Evolutionary conservation across 2,329 filamentous ascomycete species (phyloP).

Genomic region (Beauveria rudraprayagi): DNA sequence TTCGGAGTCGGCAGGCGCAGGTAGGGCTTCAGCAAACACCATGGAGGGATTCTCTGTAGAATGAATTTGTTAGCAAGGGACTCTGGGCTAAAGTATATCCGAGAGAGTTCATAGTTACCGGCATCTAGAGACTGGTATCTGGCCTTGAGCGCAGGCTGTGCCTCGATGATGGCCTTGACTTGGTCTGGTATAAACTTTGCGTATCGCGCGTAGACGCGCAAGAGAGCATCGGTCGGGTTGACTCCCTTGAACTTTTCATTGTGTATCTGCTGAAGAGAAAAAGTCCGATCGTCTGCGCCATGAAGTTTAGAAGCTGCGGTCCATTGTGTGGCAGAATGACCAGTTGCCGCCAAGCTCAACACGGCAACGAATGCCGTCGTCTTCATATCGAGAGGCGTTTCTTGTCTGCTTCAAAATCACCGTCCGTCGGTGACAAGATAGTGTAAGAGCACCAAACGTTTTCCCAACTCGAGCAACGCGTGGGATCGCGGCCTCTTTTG

Average conservation of each 20-base stretch:
- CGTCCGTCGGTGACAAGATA: too few species aligned
- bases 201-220: conserved; percentile 31
- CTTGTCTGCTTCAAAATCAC: not conserved
- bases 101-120: not conserved
- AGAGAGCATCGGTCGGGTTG: conserved; percentile 22
- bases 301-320: not conserved
- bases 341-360: not conserved
- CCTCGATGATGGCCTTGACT: conserved; percentile 19
- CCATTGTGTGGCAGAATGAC: not conserved
- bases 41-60: conserved; percentile 20
- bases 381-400: not conserved
- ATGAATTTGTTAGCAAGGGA: conserved; percentile 1
- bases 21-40: conserved; percentile 21
- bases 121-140: conserved; percentile 15
- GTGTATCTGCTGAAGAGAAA: conserved; percentile 24
- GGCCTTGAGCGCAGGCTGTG: conserved; percentile 17
- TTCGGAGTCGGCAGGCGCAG: conserved; percentile 37
- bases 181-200: conserved; percentile 21
- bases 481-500: not conserved
- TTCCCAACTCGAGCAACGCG: not conserved
- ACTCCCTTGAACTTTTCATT: conserved; percentile 28
- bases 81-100: not conserved
- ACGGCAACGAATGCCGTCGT: not conserved
- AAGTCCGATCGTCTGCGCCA: conserved; percentile 10
- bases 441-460: not conserved